phyloP scores from a whole-genome alignment of 352 stramenopile species.

The Globisporangium spinosum region DNA sequence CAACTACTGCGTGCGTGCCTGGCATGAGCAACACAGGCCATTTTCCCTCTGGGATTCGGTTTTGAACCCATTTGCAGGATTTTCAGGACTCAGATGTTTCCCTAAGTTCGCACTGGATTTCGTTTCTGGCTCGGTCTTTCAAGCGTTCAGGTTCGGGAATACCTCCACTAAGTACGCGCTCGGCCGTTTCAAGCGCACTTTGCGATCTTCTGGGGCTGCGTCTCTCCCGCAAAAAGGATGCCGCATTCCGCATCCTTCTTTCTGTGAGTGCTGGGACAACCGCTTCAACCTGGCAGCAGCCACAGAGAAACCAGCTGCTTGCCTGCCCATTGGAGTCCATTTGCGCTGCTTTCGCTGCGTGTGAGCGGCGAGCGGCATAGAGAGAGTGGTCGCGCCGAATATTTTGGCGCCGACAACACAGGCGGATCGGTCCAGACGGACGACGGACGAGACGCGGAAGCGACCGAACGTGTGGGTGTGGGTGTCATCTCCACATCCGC shows the following conservation, averaged over 20 bases:
- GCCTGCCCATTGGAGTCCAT: not conserved
- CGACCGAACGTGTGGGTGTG: not conserved
- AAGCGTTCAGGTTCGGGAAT: not conserved
- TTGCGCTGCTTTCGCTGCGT: not conserved
- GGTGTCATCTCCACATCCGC: not conserved
- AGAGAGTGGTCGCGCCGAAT: conserved; percentile 7
- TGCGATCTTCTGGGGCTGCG: conserved; percentile 12
- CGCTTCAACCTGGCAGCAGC: conserved; percentile 9
- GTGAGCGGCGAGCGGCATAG: not conserved
- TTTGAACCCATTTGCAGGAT: conserved; percentile 10
- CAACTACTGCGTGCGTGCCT: too few species aligned
- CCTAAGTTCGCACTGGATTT: conserved; percentile 8
- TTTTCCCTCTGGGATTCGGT: not conserved
- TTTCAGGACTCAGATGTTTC: not conserved
- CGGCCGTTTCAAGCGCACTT: conserved; percentile 9
- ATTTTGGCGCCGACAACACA: conserved; percentile 9
- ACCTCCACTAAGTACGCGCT: not conserved
- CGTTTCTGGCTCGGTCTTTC: not conserved
- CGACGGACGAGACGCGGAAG: not conserved
- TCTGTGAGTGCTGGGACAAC: conserved; percentile 8
- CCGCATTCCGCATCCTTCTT: not conserved
- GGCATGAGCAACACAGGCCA: too few species aligned
- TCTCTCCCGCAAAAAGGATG: conserved; percentile 12
- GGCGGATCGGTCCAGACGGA: conserved; percentile 1
- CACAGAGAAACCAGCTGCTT: conserved; percentile 12